phyloP scores from a whole-genome alignment of 2,329 filamentous ascomycete species.

The Colletotrichum echinochloae region DNA sequence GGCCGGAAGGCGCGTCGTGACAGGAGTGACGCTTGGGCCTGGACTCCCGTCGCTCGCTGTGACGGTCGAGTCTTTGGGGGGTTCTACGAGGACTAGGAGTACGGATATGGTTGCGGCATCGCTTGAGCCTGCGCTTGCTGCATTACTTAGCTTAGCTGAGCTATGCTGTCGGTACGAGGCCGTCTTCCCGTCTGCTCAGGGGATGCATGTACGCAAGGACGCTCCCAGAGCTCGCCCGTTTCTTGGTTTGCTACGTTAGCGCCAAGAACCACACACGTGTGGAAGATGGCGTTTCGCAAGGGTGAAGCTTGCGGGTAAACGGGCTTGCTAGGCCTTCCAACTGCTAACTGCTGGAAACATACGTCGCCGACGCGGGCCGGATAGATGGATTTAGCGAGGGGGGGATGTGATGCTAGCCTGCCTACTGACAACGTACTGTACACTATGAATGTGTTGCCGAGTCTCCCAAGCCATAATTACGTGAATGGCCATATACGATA shows the following conservation, averaged over 20 bases:
- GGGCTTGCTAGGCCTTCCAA: slow-evolving; percentile 31
- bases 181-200: neutral
- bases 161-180: slow-evolving; percentile 26
- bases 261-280: slow-evolving; percentile 36
- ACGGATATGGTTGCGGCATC: neutral
- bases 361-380: neutral
- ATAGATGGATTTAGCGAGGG: neutral
- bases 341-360: slow-evolving; percentile 18
- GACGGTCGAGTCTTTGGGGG: neutral
- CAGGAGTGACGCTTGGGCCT: neutral
- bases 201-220: slow-evolving; percentile 22
- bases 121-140: neutral
- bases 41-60: neutral
- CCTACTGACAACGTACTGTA: too few species aligned
- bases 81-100: neutral
- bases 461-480: neutral
- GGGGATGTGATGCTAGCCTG: neutral
- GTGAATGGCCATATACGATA: slow-evolving; percentile 1
- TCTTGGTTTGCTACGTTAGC: slow-evolving; percentile 30
- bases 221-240: slow-evolving; percentile 20
- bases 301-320: slow-evolving; percentile 26
- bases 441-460: slow-evolving; percentile 1
- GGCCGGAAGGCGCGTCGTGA: neutral
- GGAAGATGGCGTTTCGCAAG: slow-evolving; percentile 32
- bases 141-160: neutral